Evolutionary conservation across 495 filamentous ascomycete species (phyloP).

Genomic region (Rusavskia elegans): DNA sequence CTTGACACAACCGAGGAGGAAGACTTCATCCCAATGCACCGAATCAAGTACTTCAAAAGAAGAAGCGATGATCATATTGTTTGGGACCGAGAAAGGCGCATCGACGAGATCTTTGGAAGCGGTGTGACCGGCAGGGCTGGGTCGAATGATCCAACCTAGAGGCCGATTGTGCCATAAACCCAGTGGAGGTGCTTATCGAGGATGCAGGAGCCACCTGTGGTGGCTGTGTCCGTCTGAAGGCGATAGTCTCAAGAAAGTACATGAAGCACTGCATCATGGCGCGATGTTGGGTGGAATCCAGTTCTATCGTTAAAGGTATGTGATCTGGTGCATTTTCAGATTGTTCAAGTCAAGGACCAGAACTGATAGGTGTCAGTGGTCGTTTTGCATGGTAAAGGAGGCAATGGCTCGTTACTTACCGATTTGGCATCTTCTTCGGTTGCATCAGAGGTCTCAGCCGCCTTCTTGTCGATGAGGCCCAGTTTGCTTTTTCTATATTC

Average conservation of each 20-base stretch:
- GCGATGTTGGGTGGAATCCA: too few species aligned
- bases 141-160: too few species aligned
- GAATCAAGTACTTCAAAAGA: slow-evolving; percentile 56
- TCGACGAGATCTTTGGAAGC: slow-evolving; percentile 43
- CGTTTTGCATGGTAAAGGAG: not conserved
- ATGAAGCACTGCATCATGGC: too few species aligned
- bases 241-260: too few species aligned
- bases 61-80: slow-evolving; percentile 29
- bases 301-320: too few species aligned
- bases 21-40: slow-evolving; percentile 73
- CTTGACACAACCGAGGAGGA: slow-evolving; percentile 30
- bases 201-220: too few species aligned
- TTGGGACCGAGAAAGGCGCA: slow-evolving; percentile 41
- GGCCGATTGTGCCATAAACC: too few species aligned
- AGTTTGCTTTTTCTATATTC: slow-evolving; percentile 47
- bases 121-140: slow-evolving; percentile 12
- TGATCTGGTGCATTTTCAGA: not conserved
- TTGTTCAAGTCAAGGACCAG: not conserved
- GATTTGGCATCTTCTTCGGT: slow-evolving; percentile 49
- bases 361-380: not conserved
- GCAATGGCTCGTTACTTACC: not conserved
- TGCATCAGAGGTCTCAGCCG: slow-evolving; percentile 45
- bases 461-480: slow-evolving; percentile 52
- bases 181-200: too few species aligned
- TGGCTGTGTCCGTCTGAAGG: too few species aligned